These are phyloP conservation scores for Hylodesmum podocarpum DNA, from an alignment of 306 rosid species.

Conservation along the genomic window DNA sequence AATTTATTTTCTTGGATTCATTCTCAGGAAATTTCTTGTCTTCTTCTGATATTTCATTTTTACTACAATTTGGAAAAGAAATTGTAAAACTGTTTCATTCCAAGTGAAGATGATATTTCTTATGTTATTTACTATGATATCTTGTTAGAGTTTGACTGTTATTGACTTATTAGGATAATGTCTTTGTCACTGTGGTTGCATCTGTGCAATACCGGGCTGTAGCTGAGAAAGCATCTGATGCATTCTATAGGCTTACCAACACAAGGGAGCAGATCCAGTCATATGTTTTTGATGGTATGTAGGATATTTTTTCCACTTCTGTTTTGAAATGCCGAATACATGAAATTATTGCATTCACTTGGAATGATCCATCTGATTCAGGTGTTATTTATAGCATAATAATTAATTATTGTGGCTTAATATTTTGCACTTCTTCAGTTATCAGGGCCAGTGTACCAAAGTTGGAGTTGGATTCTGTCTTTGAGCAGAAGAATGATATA, in stretches of 20 bases:
- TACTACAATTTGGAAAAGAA: background rate
- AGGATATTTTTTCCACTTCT: background rate
- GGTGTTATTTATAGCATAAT: background rate
- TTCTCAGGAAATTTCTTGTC: conserved; percentile 5
- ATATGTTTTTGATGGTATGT: conserved; percentile 72
- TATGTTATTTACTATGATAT: conserved; percentile 8
- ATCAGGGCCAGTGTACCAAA: conserved; percentile 72
- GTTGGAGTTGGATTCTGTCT: conserved; percentile 64
- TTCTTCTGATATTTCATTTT: conserved; percentile 13
- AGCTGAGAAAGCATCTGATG: conserved; percentile 61
- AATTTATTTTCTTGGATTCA: conserved; percentile 16
- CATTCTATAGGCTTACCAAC: conserved; percentile 73
- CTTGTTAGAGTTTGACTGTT: conserved; percentile 17
- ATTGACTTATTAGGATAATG: conserved; percentile 58
- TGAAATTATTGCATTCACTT: background rate
- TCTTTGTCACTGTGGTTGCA: conserved; percentile 68
- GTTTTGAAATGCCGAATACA: background rate
- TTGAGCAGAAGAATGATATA: conserved; percentile 70
- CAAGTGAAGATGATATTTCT: background rate
- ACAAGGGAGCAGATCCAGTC: conserved; percentile 67
- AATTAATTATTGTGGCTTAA: conserved; percentile 7
- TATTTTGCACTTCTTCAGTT: conserved; percentile 41
- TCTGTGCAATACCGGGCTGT: conserved; percentile 66
- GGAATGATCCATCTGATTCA: background rate
- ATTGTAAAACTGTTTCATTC: background rate